Evolutionary conservation across 1,139 yeast genomes (phyloP), one percentile per base, ranked within the genome.

Genomic region (Hansenula sp.): DNA sequence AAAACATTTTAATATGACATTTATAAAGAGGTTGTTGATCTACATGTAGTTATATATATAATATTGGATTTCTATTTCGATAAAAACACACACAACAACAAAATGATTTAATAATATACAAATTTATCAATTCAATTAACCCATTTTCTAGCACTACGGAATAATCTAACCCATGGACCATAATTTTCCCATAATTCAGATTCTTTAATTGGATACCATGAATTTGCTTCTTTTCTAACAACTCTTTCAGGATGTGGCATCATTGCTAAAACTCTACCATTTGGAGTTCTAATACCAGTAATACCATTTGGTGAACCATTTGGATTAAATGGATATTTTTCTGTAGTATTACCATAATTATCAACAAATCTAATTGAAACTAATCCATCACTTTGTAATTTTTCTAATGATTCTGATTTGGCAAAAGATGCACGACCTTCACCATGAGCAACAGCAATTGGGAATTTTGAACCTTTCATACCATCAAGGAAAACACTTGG

Each of bases 241-340:
- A 88, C 94, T 69, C 99, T 87, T 67, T 94, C 99, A 21, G 99
- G 98, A 62, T 94, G 99, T 36, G 99, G 99, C 99, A 94, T 94
- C 89, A 94, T 79, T 3, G 97, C 97, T 57, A 94, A 71, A 5
- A 94, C 97, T 64, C 98, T 81, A 51, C 98, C 98, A 59, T 87
- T 87, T 43, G 85, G 86, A 39, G 92, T 80, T 48, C 85, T 74
- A 46, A 94, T 79, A 72, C 97, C 99, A 33, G 97, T 86, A 57
- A 94, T 86, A 66, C 96, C 97, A 41, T 76, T 77, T 36, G 94
- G 88, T 18, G 97, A 87, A 32, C 99, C 99, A 65, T 94, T 94
- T 44, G 98, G 98, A 70, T 92, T 92, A 69, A 73, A 85, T 50
- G 99, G 99, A 61, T 85, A 92, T 55, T 70, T 73, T 59, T 79